Conservation (phyloP, 345 rosid species). For the Arabidopsis suecica region DNA sequence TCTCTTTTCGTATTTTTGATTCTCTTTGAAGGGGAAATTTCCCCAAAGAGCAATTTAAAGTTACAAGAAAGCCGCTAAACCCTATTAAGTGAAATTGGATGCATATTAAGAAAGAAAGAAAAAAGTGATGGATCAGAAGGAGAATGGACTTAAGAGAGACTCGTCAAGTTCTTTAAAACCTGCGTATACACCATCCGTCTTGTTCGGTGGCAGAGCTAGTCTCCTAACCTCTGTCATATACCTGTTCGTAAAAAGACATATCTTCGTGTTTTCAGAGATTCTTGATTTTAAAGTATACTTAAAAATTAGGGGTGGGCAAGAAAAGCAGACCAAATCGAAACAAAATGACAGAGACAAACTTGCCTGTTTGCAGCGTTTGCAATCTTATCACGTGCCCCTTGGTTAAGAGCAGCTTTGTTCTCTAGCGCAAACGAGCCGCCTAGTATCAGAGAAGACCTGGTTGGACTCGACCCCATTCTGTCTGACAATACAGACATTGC, state of each 20-base stretch:
- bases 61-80: conserved; percentile 36
- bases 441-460: conserved; percentile 72
- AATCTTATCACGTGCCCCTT: conserved; percentile 87
- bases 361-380: conserved; percentile 91
- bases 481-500: conserved; percentile 81
- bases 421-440: conserved; percentile 66
- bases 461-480: conserved; percentile 70
- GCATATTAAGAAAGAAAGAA: neutral
- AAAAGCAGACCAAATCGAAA: neutral
- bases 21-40: conserved; percentile 29
- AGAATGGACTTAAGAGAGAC: conserved; percentile 69
- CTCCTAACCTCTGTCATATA: conserved; percentile 92
- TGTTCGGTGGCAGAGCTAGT: conserved; percentile 76
- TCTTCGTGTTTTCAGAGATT: neutral
- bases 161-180: conserved; percentile 92
- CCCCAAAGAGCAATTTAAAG: conserved; percentile 20
- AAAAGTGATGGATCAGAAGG: conserved; percentile 49
- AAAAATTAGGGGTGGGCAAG: neutral
- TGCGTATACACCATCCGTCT: conserved; percentile 74
- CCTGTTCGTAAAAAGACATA: conserved; percentile 49
- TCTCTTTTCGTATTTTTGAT: conserved; percentile 30
- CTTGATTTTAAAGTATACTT: neutral
- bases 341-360: conserved; percentile 33
- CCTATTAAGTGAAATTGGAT: conserved; percentile 30
- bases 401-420: conserved; percentile 62